Conservation (phyloP, 768 basidiomycete genomes). For the Solioccasus polychromus region DNA sequence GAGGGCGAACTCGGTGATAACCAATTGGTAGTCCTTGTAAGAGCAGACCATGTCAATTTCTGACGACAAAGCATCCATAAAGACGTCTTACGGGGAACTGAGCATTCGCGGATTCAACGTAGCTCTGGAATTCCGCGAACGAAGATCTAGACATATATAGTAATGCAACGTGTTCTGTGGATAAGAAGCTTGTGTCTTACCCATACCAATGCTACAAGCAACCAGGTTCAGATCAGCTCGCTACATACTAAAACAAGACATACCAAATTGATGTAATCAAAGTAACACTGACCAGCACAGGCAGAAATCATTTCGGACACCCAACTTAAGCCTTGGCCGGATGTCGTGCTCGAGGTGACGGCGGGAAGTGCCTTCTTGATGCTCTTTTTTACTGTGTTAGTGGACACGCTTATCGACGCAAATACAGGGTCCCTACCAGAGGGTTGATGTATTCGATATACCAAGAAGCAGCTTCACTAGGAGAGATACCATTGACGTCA, state of each 20-base stretch:
- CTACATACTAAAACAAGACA: not conserved
- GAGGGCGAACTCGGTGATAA: slow-evolving; percentile 35
- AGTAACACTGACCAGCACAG: slow-evolving; percentile 35
- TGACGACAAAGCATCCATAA: not conserved
- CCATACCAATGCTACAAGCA: slow-evolving; percentile 28
- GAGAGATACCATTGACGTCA: slow-evolving; percentile 29
- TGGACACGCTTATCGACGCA: not conserved
- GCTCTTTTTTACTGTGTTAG: slow-evolving; percentile 15
- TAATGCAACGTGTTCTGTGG: not conserved
- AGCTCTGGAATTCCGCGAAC: slow-evolving; percentile 30
- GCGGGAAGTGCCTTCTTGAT: slow-evolving; percentile 40
- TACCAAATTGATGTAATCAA: slow-evolving; percentile 36
- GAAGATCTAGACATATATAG: slow-evolving; percentile 12
- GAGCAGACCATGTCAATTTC: slow-evolving; percentile 3
- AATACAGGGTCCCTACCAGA: slow-evolving; percentile 22
- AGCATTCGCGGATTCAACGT: slow-evolving; percentile 24
- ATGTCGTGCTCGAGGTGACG: slow-evolving; percentile 30
- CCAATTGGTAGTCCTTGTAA: slow-evolving; percentile 21
- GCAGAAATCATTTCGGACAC: slow-evolving; percentile 33
- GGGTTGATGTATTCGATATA: slow-evolving; percentile 37
- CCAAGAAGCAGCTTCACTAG: slow-evolving; percentile 34
- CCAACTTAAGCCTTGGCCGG: slow-evolving; percentile 37
- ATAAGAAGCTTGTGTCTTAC: slow-evolving; percentile 9
- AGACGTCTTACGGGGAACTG: slow-evolving; percentile 25
- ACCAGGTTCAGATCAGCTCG: not conserved